These are phyloP conservation scores for Dryas alaskensis DNA, from an alignment of 306 rosid genomes.

Conservation along the genomic window DNA sequence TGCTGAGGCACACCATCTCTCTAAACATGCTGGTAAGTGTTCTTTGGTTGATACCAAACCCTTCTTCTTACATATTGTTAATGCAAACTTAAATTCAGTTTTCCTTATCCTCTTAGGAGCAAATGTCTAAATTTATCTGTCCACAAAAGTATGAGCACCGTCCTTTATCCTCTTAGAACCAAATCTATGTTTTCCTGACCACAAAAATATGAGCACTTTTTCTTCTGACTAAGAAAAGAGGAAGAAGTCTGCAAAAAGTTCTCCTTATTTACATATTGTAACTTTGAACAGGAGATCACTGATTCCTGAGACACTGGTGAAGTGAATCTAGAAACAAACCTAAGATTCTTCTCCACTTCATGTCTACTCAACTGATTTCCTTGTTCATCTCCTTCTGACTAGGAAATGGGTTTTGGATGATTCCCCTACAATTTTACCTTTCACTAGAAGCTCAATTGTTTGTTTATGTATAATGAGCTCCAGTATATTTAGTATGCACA, in stretches of 20 bases:
- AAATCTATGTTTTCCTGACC: constrained; percentile 30
- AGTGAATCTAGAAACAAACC: constrained; percentile 24
- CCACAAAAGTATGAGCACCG: constrained; percentile 28
- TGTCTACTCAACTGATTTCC: constrained; percentile 13
- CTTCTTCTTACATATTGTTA: not conserved
- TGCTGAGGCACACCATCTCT: constrained; percentile 87
- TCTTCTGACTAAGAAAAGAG: not conserved
- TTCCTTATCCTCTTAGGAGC: constrained; percentile 27
- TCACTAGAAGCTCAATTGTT: not conserved
- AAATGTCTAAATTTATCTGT: constrained; percentile 24
- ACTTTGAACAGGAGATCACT: not conserved
- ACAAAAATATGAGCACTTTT: constrained; percentile 18
- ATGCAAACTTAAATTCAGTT: not conserved
- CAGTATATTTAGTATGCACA: not conserved
- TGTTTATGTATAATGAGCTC: not conserved
- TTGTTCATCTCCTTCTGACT: constrained; percentile 24
- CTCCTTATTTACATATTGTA: constrained; percentile 5
- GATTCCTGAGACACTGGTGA: constrained; percentile 22
- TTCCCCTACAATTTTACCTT: not conserved
- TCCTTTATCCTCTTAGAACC: constrained; percentile 24
- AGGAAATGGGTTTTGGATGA: constrained; percentile 7
- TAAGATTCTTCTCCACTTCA: constrained; percentile 21
- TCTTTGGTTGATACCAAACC: constrained; percentile 4
- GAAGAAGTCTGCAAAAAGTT: not conserved
- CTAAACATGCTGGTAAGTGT: constrained; percentile 77